Conservation (phyloP, 805 yeast species). For the Zygosaccharomyces siamensis region DNA sequence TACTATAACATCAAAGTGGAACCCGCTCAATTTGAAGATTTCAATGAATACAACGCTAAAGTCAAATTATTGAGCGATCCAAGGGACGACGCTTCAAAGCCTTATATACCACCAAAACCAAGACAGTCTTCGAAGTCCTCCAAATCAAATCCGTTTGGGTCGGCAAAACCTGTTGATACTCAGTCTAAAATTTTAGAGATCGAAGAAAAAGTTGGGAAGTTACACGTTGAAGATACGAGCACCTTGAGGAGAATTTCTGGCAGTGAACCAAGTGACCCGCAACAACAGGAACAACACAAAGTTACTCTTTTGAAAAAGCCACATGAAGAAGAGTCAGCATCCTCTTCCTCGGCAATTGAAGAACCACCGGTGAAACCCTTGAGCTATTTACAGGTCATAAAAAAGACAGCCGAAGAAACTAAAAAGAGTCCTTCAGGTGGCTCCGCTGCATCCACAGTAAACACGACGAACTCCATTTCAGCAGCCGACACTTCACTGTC, state of each 20-base stretch:
- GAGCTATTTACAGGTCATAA: slow-evolving; percentile 28
- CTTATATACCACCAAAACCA: slow-evolving; percentile 28
- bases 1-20: slow-evolving; percentile 35
- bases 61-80: slow-evolving; percentile 26
- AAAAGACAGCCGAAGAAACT: slow-evolving; percentile 25
- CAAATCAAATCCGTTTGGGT: slow-evolving; percentile 67
- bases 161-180: slow-evolving; percentile 82
- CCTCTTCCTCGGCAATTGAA: slow-evolving; percentile 1
- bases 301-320: slow-evolving; percentile 22
- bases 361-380: slow-evolving; percentile 16
- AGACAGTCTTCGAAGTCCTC: slow-evolving; percentile 52
- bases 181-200: slow-evolving; percentile 58
- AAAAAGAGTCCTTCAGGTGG: slow-evolving; percentile 13
- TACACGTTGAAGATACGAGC: slow-evolving; percentile 44
- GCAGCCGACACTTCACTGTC: background rate
- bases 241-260: slow-evolving; percentile 27
- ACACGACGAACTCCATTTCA: background rate
- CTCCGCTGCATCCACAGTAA: slow-evolving; percentile 1
- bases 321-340: slow-evolving; percentile 7
- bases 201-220: slow-evolving; percentile 43
- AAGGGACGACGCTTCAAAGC: slow-evolving; percentile 24
- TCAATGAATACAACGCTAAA: slow-evolving; percentile 34
- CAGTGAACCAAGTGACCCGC: slow-evolving; percentile 12
- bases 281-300: slow-evolving; percentile 14
- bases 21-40: slow-evolving; percentile 39